Percentiles rank a stretch among this genome's conserved stretches.
These are phyloP conservation scores for Kwoniella sp. DNA, from an alignment of 768 basidiomycete genomes.

Conservation along the genomic window DNA sequence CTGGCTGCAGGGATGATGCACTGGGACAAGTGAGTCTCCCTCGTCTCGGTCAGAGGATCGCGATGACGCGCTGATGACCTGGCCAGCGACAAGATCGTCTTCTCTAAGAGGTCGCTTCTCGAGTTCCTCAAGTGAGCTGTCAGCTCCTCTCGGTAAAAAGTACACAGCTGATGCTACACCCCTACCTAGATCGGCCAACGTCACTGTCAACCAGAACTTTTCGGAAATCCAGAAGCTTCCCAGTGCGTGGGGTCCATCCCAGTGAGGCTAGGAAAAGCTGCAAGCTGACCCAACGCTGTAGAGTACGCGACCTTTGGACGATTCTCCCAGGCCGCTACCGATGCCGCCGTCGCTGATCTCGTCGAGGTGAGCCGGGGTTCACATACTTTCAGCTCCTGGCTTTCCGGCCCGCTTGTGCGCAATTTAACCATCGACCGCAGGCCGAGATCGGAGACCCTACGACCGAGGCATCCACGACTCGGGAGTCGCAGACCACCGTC, in stretches of 20 bases:
- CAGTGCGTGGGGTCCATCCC: slow-evolving; percentile 27
- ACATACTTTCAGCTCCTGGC: neutral
- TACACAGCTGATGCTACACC: neutral
- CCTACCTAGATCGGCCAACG: slow-evolving; percentile 17
- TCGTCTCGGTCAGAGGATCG: neutral
- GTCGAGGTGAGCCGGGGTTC: slow-evolving; percentile 38
- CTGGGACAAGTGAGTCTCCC: slow-evolving; percentile 45
- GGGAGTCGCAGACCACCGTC: slow-evolving; percentile 29
- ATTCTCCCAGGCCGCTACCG: slow-evolving; percentile 45
- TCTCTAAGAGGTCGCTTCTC: slow-evolving; percentile 49
- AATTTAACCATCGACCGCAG: slow-evolving; percentile 1
- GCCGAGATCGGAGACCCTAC: slow-evolving; percentile 49
- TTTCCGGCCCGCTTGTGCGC: neutral
- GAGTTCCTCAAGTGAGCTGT: slow-evolving; percentile 48
- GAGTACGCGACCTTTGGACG: slow-evolving; percentile 49
- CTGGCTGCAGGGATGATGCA: slow-evolving; percentile 41
- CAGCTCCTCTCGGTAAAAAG: neutral
- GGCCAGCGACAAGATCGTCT: slow-evolving; percentile 47
- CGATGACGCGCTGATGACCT: neutral
- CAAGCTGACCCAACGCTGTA: slow-evolving; percentile 3
- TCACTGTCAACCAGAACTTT: slow-evolving; percentile 46
- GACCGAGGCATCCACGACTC: slow-evolving; percentile 21
- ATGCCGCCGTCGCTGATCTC: slow-evolving; percentile 48
- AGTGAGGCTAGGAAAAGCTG: neutral
- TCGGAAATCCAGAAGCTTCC: slow-evolving; percentile 47